A percentile compares a stretch with the other conserved stretches of the same genome.
Conservation (phyloP, 768 basidiomycete genomes). For the Amanita jacksonii region DNA sequence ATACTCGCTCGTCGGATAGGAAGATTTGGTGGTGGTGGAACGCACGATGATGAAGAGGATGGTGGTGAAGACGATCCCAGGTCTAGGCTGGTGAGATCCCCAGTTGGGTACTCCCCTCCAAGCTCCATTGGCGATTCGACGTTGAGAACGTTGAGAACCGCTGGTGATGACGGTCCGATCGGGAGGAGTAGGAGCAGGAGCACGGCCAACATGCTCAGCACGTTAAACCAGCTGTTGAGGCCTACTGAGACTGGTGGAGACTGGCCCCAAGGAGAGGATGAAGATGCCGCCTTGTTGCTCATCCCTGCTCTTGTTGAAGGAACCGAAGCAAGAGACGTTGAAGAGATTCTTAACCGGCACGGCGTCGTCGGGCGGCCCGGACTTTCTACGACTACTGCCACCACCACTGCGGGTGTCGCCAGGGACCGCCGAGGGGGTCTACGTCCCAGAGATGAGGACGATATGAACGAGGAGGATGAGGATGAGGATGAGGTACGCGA, state of each 20-base stretch:
- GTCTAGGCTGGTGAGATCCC: neutral
- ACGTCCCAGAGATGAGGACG: slow-evolving; percentile 8
- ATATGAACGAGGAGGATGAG: slow-evolving; percentile 6
- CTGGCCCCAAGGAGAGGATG: slow-evolving; percentile 15
- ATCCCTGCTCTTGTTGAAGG: slow-evolving; percentile 7
- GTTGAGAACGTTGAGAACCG: slow-evolving; percentile 28
- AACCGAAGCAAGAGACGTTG: no score
- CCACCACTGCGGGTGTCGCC: no score
- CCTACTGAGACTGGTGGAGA: slow-evolving; percentile 1
- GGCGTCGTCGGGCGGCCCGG: slow-evolving; percentile 14
- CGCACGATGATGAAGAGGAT: neutral
- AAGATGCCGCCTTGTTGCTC: slow-evolving; percentile 22
- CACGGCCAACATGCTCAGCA: neutral
- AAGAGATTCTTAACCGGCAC: slow-evolving; percentile 3
- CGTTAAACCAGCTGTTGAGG: neutral
- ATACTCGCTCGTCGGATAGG: neutral
- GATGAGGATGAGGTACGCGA: slow-evolving; percentile 11
- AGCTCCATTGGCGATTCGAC: slow-evolving; percentile 36
- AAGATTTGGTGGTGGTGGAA: neutral
- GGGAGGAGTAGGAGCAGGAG: slow-evolving; percentile 3
- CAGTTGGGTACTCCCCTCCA: slow-evolving; percentile 27
- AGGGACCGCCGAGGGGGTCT: no score
- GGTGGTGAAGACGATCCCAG: neutral
- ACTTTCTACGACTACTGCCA: no score
- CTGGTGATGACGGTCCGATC: slow-evolving; percentile 13